phyloP scores from a whole-genome alignment of 805 yeast genomes.

The Tetrapisispora pingtungensis region DNA sequence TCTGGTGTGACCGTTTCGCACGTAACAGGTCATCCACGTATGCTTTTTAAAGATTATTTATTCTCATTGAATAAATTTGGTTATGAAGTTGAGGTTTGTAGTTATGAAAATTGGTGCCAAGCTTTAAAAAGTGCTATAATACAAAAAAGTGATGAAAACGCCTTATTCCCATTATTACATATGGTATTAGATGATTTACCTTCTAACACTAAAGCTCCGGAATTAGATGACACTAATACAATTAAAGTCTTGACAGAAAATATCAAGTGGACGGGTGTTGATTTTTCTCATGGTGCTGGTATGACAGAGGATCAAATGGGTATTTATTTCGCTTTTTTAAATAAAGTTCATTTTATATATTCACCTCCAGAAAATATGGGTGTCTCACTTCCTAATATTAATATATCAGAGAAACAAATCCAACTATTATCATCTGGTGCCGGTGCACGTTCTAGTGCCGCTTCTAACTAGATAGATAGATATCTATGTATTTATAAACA shows the following conservation, averaged over 20 bases:
- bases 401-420: constrained; percentile 47
- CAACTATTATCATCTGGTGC: constrained; percentile 53
- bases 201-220: constrained; percentile 87
- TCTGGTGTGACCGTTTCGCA: constrained; percentile 66
- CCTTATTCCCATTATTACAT: constrained; percentile 86
- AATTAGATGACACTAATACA: constrained; percentile 81
- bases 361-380: constrained; percentile 40
- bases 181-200: constrained; percentile 91
- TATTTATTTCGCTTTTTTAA: constrained; percentile 68
- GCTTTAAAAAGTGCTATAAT: constrained; percentile 69
- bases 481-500: too few relatives aligned
- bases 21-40: constrained; percentile 96
- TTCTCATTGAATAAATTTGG: constrained; percentile 61
- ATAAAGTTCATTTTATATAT: constrained; percentile 71
- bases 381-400: constrained; percentile 44
- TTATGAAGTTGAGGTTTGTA: constrained; percentile 49
- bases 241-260: constrained; percentile 57
- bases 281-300: constrained; percentile 62
- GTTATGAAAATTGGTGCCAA: constrained; percentile 71
- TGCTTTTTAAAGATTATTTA: constrained; percentile 66
- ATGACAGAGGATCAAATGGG: constrained; percentile 60
- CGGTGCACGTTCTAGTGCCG: constrained; percentile 66
- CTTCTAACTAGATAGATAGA: too few relatives aligned
- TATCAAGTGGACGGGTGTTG: constrained; percentile 51
- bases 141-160: constrained; percentile 65